Base-by-base conservation (phyloP, 1,139 yeast genomes). In the Keqinozyma sinolaborantium region DNA sequence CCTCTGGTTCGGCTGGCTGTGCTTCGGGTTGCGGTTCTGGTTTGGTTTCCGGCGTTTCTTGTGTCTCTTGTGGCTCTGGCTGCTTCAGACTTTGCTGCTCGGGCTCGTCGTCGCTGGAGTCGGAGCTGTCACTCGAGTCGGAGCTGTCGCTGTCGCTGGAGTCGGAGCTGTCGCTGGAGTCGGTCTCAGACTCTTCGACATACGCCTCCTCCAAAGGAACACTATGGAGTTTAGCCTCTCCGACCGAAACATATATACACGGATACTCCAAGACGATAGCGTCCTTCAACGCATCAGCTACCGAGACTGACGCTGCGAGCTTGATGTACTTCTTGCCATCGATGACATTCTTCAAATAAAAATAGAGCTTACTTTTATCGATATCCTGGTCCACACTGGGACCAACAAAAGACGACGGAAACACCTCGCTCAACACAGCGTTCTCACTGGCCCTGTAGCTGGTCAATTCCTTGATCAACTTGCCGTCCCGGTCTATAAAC, bases 211-310 rank as follows among this genome's bases (percentile, higher is more conserved):
- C 37, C 16, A 40, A 38, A 4, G 33, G 35, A 1, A 44, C 42
- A 2, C 44, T 37, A 15, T 32, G 36, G 2, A 45, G 50, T 7
- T 33, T 34, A 34, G 51, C 31, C 1, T 40, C 35, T 1, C 38
- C 43, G 3, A 39, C 41, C 16, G 37, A 31, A 4, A 83, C 64
- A 37, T 64, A 71, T 4, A 86, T 61, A 0, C 90, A 82, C 0
- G 96, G 95, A 45, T 73, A 86, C 51, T 87, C 96, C 24, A 87
- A 60, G 0, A 88, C 85, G 0, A 79, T 67, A 35, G 70, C 67
- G 31, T 77, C 77, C 34, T 63, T 57, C 24, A 88, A 50, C 1
- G 65, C 67, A 11, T 73, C 77, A 0, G 67, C 69, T 26, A 77
- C 45, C 2, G 48, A 19, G 3, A 28, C 31, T 1, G 41, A 41